Conservation (phyloP, 2,329 filamentous ascomycete species). For the Alternaria infectoria region DNA sequence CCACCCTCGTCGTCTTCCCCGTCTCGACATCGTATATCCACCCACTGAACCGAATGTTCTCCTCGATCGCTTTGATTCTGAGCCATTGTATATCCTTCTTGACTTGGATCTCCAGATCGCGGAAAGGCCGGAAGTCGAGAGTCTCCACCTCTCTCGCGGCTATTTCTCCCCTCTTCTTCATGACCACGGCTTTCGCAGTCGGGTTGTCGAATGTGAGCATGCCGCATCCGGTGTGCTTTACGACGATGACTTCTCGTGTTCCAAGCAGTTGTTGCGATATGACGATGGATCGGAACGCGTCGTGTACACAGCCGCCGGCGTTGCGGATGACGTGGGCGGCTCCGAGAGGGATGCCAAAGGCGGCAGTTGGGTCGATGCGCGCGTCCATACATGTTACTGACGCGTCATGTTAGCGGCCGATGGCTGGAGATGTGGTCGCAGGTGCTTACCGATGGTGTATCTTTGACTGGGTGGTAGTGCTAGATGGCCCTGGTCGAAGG, state of each 20-base stretch:
- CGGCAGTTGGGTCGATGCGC: slow-evolving; percentile 69
- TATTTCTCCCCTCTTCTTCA: slow-evolving; percentile 63
- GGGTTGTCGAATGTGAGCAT: slow-evolving; percentile 73
- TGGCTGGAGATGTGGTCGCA: neutral
- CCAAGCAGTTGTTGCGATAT: slow-evolving; percentile 82
- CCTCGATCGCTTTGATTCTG: slow-evolving; percentile 64
- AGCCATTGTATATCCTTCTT: slow-evolving; percentile 70
- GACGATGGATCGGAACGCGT: slow-evolving; percentile 75
- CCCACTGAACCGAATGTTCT: slow-evolving; percentile 68
- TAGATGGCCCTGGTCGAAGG: slow-evolving; percentile 71
- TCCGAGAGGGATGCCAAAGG: slow-evolving; percentile 73
- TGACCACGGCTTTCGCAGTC: slow-evolving; percentile 62
- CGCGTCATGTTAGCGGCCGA: neutral
- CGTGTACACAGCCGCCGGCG: slow-evolving; percentile 64
- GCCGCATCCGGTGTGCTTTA: slow-evolving; percentile 78
- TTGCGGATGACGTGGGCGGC: slow-evolving; percentile 83
- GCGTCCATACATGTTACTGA: slow-evolving; percentile 83
- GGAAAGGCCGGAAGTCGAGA: slow-evolving; percentile 71
- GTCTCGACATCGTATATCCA: slow-evolving; percentile 82
- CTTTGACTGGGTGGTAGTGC: slow-evolving; percentile 73
- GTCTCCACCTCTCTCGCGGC: slow-evolving; percentile 54
- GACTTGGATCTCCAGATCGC: slow-evolving; percentile 63
- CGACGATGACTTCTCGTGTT: slow-evolving; percentile 74
- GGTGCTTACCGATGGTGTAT: slow-evolving; percentile 64
- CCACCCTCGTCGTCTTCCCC: slow-evolving; percentile 64